Percentiles rank a stretch among this genome's conserved stretches.
phyloP scores from a whole-genome alignment of 257 asterid genomes.

The Solanum gandarillasii region DNA sequence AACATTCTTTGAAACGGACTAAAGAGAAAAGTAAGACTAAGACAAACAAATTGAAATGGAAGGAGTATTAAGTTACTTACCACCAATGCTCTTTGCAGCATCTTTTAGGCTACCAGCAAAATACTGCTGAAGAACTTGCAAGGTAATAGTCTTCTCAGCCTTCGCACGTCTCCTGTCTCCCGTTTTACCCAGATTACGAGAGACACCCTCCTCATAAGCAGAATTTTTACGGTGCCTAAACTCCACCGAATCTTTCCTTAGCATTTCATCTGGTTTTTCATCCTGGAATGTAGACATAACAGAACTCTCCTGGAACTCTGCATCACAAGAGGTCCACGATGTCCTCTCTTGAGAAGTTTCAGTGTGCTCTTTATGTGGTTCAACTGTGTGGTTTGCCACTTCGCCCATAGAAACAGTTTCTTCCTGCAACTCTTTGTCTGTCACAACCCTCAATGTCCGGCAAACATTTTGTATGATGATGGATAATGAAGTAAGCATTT shows the following conservation, averaged over 20 bases:
- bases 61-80: conserved; percentile 25
- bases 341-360: conserved; percentile 8
- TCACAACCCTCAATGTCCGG: conserved; percentile 53
- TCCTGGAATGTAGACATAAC: conserved; percentile 17
- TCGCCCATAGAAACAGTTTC: conserved; percentile 21
- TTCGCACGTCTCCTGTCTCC: conserved; percentile 58
- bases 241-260: conserved; percentile 10
- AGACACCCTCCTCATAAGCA: conserved; percentile 37
- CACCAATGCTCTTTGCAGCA: conserved; percentile 88
- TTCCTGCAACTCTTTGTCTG: conserved; percentile 58
- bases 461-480: conserved; percentile 50
- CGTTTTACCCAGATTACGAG: conserved; percentile 13
- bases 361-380: background rate
- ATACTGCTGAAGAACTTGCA: conserved; percentile 78
- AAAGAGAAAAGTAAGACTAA: background rate
- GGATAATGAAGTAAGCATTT: conserved; percentile 62
- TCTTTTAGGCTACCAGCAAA: conserved; percentile 93
- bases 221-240: conserved; percentile 17
- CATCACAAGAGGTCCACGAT: conserved; percentile 3
- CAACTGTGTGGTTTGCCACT: conserved; percentile 4
- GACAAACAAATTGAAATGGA: background rate
- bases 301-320: conserved; percentile 15
- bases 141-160: conserved; percentile 62
- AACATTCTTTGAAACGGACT: background rate
- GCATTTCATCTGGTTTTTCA: conserved; percentile 11